Percentiles rank a stretch among this genome's conserved stretches.
Conservation (phyloP, 257 asterid species). For the Scutellaria baicalensis region DNA sequence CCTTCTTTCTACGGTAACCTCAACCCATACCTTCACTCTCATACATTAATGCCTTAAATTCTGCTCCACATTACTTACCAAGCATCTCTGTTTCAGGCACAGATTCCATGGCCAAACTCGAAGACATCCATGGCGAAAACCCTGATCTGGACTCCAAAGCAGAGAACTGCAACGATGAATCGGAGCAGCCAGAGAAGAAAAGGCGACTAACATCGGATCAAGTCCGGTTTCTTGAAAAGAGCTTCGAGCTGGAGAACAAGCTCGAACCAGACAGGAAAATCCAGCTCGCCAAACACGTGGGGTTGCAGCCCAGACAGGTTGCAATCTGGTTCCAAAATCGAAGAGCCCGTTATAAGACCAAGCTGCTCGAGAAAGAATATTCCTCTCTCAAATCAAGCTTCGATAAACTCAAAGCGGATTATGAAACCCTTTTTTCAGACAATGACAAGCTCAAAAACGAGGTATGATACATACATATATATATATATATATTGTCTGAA, state of each 20-base stretch:
- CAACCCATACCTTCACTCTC: too few species aligned
- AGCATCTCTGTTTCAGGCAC: slow-evolving; percentile 28
- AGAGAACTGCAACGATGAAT: slow-evolving; percentile 32
- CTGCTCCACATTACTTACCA: background rate
- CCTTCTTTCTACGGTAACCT: slow-evolving; percentile 62
- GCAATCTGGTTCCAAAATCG: slow-evolving; percentile 95
- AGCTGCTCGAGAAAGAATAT: slow-evolving; percentile 62
- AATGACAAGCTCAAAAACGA: slow-evolving; percentile 51
- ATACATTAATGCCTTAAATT: too few species aligned
- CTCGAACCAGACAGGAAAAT: slow-evolving; percentile 77
- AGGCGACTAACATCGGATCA: slow-evolving; percentile 61
- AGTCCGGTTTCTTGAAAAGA: slow-evolving; percentile 69
- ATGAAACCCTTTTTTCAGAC: slow-evolving; percentile 43
- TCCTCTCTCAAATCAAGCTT: slow-evolving; percentile 52
- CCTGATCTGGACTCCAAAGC: slow-evolving; percentile 14
- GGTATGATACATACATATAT: slow-evolving; percentile 26
- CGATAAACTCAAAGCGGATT: slow-evolving; percentile 56
- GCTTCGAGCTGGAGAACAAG: slow-evolving; percentile 76
- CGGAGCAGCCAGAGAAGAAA: slow-evolving; percentile 57
- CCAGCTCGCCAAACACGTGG: slow-evolving; percentile 64
- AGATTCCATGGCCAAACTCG: slow-evolving; percentile 41
- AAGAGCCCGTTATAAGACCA: slow-evolving; percentile 71
- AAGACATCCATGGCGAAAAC: slow-evolving; percentile 18
- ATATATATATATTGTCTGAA: background rate
- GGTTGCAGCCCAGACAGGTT: slow-evolving; percentile 77